Evolutionary conservation across 129 eudicot genomes (phyloP).

Genomic region (Kitagawia praeruptora): DNA sequence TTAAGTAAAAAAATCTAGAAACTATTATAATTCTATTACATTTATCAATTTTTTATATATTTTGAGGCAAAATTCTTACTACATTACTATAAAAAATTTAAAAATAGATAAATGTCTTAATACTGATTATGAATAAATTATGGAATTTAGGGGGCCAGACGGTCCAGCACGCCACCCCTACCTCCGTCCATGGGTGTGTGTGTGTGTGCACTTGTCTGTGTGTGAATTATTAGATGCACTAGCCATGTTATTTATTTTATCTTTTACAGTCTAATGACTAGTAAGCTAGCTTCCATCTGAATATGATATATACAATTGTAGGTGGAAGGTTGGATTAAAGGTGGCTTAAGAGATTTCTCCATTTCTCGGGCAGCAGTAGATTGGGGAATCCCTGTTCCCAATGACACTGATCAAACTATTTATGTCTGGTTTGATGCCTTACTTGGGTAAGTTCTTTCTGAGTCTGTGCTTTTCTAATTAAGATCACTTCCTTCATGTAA

Average conservation of each 20-base stretch:
- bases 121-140: not conserved
- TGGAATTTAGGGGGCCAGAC: not conserved
- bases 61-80: not conserved
- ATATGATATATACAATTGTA: constrained; percentile 13
- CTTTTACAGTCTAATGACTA: not conserved
- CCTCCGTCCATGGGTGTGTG: not conserved
- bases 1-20: too few species aligned
- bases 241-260: not conserved
- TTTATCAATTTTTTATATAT: not conserved
- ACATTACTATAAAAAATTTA: not conserved
- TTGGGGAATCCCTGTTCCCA: constrained; percentile 94
- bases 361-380: constrained; percentile 94
- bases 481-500: not conserved
- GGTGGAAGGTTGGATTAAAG: constrained; percentile 96
- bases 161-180: not conserved
- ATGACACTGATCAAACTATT: constrained; percentile 76
- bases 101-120: not conserved
- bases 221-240: not conserved
- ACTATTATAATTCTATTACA: too few species aligned
- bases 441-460: constrained; percentile 51
- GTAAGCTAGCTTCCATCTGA: not conserved
- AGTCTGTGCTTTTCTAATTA: not conserved
- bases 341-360: constrained; percentile 82
- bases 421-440: constrained; percentile 99
- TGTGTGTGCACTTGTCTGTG: not conserved